Percentiles rank a stretch among this genome's conserved stretches.
Evolutionary conservation across 139 green algal genomes (phyloP).

Genomic region (Volvox reticuliferus): DNA sequence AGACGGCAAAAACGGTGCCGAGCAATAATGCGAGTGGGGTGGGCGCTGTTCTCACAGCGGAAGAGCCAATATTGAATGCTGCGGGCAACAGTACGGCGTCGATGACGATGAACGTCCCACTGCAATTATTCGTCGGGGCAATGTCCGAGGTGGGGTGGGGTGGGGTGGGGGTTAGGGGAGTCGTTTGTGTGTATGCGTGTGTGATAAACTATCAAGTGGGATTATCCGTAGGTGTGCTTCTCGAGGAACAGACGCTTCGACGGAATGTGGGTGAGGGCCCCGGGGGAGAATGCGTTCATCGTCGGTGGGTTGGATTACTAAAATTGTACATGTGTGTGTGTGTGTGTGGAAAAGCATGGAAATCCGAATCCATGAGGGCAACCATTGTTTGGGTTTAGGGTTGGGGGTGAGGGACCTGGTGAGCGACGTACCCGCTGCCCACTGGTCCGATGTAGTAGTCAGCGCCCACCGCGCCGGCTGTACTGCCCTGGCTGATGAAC

Average conservation of each 20-base stretch:
- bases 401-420: not conserved
- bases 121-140: not conserved
- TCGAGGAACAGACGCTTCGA: too few relatives aligned
- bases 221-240: too few relatives aligned
- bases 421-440: too few relatives aligned
- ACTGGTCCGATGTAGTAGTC: not conserved
- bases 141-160: not conserved
- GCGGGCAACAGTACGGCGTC: not conserved
- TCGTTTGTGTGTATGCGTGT: not conserved
- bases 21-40: not conserved
- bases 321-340: too few relatives aligned
- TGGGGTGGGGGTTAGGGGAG: not conserved
- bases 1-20: not conserved
- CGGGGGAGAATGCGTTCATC: too few relatives aligned
- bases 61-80: not conserved
- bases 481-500: not conserved
- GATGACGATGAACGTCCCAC: conserved; percentile 10
- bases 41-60: not conserved
- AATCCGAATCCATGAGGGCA: too few relatives aligned
- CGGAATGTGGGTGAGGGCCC: too few relatives aligned
- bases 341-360: too few relatives aligned
- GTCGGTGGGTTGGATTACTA: too few relatives aligned
- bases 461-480: not conserved
- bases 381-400: not conserved
- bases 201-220: too few relatives aligned